Conservation (phyloP, 2,329 filamentous ascomycete genomes). For the Tolypocladium paradoxum region DNA sequence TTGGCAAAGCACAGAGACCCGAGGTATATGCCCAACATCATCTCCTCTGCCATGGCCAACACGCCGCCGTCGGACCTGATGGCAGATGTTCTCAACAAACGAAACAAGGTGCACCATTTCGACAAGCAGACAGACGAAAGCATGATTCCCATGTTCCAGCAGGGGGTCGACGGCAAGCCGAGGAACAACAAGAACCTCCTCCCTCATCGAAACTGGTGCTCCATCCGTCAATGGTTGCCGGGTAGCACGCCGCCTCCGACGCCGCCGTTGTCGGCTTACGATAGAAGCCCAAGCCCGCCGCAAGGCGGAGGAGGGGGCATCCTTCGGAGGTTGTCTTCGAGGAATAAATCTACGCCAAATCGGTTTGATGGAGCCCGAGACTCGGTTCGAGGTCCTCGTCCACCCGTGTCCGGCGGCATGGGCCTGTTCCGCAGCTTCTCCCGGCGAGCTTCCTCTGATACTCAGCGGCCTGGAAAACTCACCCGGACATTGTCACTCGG, state of each 20-base stretch:
- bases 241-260: constrained; percentile 63
- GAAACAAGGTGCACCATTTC: constrained; percentile 71
- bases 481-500: constrained; percentile 52
- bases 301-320: constrained; percentile 25
- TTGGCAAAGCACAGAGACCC: constrained; percentile 85
- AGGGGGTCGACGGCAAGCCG: constrained; percentile 79
- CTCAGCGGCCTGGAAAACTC: constrained; percentile 28
- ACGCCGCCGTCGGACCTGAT: constrained; percentile 78
- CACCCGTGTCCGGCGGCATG: constrained; percentile 34
- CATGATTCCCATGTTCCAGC: constrained; percentile 88
- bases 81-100: constrained; percentile 85
- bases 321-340: constrained; percentile 32
- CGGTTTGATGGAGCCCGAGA: constrained; percentile 27
- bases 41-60: constrained; percentile 92
- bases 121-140: constrained; percentile 77
- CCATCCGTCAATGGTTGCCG: constrained; percentile 74
- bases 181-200: constrained; percentile 86
- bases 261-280: constrained; percentile 42
- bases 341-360: constrained; percentile 21
- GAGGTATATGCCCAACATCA: constrained; percentile 91
- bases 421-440: constrained; percentile 35
- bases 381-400: constrained; percentile 31
- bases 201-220: constrained; percentile 91
- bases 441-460: constrained; percentile 22
- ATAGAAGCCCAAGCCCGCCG: constrained; percentile 29